Conservation (phyloP, 345 rosid genomes). For the Pistacia integerrima region DNA sequence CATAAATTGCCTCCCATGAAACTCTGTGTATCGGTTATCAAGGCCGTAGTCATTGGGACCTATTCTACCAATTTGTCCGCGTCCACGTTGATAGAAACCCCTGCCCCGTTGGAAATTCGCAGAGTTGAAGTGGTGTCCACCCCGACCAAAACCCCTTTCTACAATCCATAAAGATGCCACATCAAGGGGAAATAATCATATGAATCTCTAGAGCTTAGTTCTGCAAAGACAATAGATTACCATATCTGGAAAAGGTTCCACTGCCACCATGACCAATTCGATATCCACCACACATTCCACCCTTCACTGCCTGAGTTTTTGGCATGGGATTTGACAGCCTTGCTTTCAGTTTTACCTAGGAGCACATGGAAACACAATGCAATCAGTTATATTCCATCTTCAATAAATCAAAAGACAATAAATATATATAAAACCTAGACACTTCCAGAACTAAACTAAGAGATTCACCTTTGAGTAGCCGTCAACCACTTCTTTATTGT, state of each 20-base stretch:
- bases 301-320: slow-evolving; percentile 68
- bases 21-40: slow-evolving; percentile 28
- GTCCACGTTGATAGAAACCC: slow-evolving; percentile 42
- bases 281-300: slow-evolving; percentile 74
- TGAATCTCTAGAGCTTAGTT: slow-evolving; percentile 10
- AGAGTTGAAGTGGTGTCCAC: slow-evolving; percentile 40
- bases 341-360: slow-evolving; percentile 54
- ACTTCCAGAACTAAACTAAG: slow-evolving; percentile 10
- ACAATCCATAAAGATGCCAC: slow-evolving; percentile 14
- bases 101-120: slow-evolving; percentile 38
- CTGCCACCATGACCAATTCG: slow-evolving; percentile 40
- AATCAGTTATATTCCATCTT: slow-evolving; percentile 18
- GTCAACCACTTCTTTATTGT: slow-evolving; percentile 38
- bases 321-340: slow-evolving; percentile 76
- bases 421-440: not conserved
- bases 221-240: slow-evolving; percentile 30
- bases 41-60: slow-evolving; percentile 34
- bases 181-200: slow-evolving; percentile 8
- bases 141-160: slow-evolving; percentile 51
- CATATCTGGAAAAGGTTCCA: slow-evolving; percentile 48
- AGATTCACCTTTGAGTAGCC: slow-evolving; percentile 47
- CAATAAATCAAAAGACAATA: not conserved
- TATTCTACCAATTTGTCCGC: slow-evolving; percentile 38
- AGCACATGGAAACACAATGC: slow-evolving; percentile 17
- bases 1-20: slow-evolving; percentile 39